Evolutionary conservation across 225 moss, liverwort and hornwort species (phyloP), one percentile per base, ranked within the genome.

Genomic region (Marchantia polymorpha): DNA sequence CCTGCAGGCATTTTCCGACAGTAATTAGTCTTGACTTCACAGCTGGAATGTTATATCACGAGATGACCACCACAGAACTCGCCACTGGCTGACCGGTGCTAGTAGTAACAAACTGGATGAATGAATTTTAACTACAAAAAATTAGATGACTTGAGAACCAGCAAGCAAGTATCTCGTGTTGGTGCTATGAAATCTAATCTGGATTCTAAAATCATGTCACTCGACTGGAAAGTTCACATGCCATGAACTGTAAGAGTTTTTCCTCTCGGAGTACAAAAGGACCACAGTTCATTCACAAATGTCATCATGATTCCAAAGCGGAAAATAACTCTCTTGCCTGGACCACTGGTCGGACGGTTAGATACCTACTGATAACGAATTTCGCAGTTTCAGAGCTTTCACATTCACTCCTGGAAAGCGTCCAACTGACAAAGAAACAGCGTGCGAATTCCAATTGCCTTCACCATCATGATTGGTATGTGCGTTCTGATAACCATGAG

Each of bases 401-500:
- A 84, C 82, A 48, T 80, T 52, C n/a, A 84, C 75, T 71, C 87
- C 84, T 9, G 84, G 87, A 52, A 87, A 82, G 10, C 84, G 84
- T 23, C 87, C 87, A 27, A 84, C 87, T 54, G 78, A 78, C 68
- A 87, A 47, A 23, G 84, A 84, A 49, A 87, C 64, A 16, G 84
- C 84, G 73, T 84, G 76, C 26, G 83, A 77, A 4, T 77, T 78
- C 79, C 58, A 69, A 20, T 51, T 47, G 48, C 71, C 71, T 71
- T 71, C 65, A 48, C 68, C 85, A 51, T 48, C 64, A 29, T 68
- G 69, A 6, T 75, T 78, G 25, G 56, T 23, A 65, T 78, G 73
- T 79, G 83, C 68, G 86, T 78, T 78, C 78, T 83, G 71, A 63
- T 86, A 54, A 72, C 72, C 70, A 72, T 69, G 68, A 67, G n/a